These are phyloP conservation scores for Cystobasidium pallidum DNA, from an alignment of 1,284 basidiomycete genomes.

Conservation along the genomic window DNA sequence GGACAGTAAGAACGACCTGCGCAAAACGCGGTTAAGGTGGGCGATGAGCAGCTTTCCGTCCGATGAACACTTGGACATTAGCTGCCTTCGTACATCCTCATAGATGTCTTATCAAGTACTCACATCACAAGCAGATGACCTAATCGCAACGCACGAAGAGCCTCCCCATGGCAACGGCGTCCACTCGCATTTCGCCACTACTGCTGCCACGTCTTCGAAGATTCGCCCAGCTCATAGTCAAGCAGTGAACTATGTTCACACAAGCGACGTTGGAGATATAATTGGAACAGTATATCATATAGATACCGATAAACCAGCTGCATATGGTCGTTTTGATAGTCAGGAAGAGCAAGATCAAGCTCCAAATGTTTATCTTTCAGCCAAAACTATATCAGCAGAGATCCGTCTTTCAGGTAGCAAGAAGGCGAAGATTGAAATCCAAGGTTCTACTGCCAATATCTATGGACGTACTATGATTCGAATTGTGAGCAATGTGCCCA, in stretches of 20 bases:
- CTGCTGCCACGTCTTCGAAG: slow-evolving; percentile 1
- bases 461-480: slow-evolving; percentile 17
- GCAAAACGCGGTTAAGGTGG: too few relatives aligned
- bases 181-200: background rate
- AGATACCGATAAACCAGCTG: slow-evolving; percentile 23
- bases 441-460: background rate
- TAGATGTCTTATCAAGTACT: slow-evolving; percentile 25
- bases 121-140: slow-evolving; percentile 8
- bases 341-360: slow-evolving; percentile 27
- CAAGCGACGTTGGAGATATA: slow-evolving; percentile 29
- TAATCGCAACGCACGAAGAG: background rate
- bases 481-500: slow-evolving; percentile 3
- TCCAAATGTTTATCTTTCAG: slow-evolving; percentile 28
- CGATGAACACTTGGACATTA: background rate
- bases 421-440: slow-evolving; percentile 28
- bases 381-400: slow-evolving; percentile 11
- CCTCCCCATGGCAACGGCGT: slow-evolving; percentile 2
- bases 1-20: too few relatives aligned
- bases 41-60: background rate
- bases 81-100: background rate
- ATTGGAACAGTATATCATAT: slow-evolving; percentile 18
- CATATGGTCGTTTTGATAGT: slow-evolving; percentile 29
- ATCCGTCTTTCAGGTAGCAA: slow-evolving; percentile 32
- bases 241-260: slow-evolving; percentile 24
- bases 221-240: background rate